A percentile compares a stretch with the other conserved stretches of the same genome.
These are phyloP conservation scores for Agaricus subrufescens DNA, from an alignment of 768 basidiomycete genomes.

Conservation along the genomic window DNA sequence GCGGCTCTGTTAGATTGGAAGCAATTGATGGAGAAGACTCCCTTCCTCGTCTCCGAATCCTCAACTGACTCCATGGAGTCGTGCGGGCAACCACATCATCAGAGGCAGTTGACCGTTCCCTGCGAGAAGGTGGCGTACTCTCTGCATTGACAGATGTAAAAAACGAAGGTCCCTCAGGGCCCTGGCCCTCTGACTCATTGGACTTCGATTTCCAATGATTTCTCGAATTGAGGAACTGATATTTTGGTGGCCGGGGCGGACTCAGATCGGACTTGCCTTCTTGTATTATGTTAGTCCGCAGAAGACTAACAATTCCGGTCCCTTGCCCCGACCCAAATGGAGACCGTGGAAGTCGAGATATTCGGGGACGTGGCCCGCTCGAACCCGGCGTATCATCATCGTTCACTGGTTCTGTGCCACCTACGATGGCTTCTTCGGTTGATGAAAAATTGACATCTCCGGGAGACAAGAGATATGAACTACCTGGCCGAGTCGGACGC, in stretches of 20 bases:
- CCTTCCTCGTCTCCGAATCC: not conserved
- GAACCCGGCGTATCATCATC: not conserved
- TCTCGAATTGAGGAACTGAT: slow-evolving; percentile 6
- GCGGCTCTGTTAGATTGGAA: not conserved
- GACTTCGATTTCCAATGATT: not conserved
- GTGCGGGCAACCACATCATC: slow-evolving; percentile 5
- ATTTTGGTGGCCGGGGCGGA: slow-evolving; percentile 19
- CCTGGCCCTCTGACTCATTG: not conserved
- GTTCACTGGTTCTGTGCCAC: not conserved
- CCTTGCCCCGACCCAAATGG: slow-evolving; percentile 10
- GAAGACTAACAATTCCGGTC: slow-evolving; percentile 11
- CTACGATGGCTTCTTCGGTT: not conserved
- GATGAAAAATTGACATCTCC: not conserved
- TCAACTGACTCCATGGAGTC: slow-evolving; percentile 1
- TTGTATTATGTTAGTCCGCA: slow-evolving; percentile 25
- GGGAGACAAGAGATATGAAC: slow-evolving; percentile 15
- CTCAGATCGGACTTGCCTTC: slow-evolving; percentile 24
- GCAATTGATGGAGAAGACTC: slow-evolving; percentile 1
- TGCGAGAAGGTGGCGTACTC: slow-evolving; percentile 7
- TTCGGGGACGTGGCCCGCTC: slow-evolving; percentile 2
- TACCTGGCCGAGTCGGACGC: slow-evolving; percentile 8
- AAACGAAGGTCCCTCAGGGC: not conserved
- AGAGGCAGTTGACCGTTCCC: slow-evolving; percentile 3
- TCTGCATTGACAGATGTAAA: slow-evolving; percentile 4
- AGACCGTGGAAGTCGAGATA: slow-evolving; percentile 10